These are phyloP conservation scores for Turnera subulata DNA, from an alignment of 345 rosid genomes.

Conservation along the genomic window DNA sequence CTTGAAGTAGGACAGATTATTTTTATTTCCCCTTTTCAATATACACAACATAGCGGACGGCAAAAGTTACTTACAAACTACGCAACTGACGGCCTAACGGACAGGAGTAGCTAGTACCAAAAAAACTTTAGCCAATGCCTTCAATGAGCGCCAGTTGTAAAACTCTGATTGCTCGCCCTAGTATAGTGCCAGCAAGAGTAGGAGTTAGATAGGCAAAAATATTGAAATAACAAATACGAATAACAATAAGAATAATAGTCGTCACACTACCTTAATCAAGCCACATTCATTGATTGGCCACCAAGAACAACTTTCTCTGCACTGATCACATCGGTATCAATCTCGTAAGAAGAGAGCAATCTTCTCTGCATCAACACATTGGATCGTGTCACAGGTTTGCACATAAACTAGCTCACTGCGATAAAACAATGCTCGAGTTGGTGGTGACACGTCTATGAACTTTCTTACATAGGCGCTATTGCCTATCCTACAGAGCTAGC, in stretches of 20 bases:
- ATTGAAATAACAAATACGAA: no score
- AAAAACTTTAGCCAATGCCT: slow-evolving; percentile 5
- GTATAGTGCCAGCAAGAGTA: neutral
- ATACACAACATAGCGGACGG: slow-evolving; percentile 12
- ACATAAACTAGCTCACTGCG: neutral
- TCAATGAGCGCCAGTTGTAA: slow-evolving; percentile 7
- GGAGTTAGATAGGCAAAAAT: neutral
- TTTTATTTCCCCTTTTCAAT: neutral
- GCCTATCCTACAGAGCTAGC: no score
- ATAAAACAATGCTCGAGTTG: neutral
- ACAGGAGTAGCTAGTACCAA: slow-evolving; percentile 1
- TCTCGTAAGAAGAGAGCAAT: slow-evolving; percentile 70
- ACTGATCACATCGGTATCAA: slow-evolving; percentile 12
- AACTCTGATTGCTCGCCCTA: slow-evolving; percentile 2
- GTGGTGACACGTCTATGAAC: no score
- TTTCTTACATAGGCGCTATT: no score
- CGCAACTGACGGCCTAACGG: slow-evolving; percentile 11
- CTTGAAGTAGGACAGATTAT: neutral
- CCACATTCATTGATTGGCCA: slow-evolving; percentile 30
- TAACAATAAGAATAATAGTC: neutral
- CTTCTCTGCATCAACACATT: slow-evolving; percentile 54
- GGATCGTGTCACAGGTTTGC: neutral
- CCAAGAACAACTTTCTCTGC: slow-evolving; percentile 6
- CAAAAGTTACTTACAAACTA: slow-evolving; percentile 5
- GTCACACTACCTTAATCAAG: slow-evolving; percentile 23